These are phyloP conservation scores for Parastagonospora nodorum DNA, from an alignment of 2,329 filamentous ascomycete genomes.

Conservation along the genomic window DNA sequence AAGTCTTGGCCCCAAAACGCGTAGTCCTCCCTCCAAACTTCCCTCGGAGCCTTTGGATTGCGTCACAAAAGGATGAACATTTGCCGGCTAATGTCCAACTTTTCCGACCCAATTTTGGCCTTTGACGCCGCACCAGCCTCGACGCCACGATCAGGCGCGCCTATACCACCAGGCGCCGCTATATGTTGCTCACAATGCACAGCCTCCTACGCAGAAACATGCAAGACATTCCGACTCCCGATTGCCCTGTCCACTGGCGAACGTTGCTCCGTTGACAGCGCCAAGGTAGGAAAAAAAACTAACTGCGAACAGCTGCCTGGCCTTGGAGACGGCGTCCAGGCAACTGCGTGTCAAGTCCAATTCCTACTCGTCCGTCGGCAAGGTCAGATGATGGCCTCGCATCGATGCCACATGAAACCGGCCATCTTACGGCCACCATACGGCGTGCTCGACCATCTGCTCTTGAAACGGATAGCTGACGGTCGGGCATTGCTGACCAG, in stretches of 20 bases:
- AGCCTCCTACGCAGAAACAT: not conserved
- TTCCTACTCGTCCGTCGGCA: not conserved
- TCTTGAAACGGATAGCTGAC: no score
- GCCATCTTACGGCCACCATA: no score
- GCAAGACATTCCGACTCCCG: not conserved
- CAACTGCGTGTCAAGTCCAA: not conserved
- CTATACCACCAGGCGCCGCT: not conserved
- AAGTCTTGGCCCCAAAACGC: no score
- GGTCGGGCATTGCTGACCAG: no score
- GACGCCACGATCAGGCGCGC: slow-evolving; percentile 2
- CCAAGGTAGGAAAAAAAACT: no score
- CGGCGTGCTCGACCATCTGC: no score
- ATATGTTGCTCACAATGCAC: not conserved
- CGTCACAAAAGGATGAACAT: no score
- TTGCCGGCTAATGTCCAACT: not conserved
- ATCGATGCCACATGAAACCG: no score
- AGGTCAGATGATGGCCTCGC: no score
- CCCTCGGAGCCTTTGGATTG: no score
- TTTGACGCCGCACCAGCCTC: slow-evolving; percentile 2
- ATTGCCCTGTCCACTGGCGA: not conserved
- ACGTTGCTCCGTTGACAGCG: no score
- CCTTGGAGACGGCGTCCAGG: not conserved
- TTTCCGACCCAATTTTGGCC: not conserved
- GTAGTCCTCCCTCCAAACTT: not conserved
- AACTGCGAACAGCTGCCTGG: not conserved